Evolutionary conservation across 495 filamentous ascomycete species (phyloP).

Genomic region (Pyronema domesticum): DNA sequence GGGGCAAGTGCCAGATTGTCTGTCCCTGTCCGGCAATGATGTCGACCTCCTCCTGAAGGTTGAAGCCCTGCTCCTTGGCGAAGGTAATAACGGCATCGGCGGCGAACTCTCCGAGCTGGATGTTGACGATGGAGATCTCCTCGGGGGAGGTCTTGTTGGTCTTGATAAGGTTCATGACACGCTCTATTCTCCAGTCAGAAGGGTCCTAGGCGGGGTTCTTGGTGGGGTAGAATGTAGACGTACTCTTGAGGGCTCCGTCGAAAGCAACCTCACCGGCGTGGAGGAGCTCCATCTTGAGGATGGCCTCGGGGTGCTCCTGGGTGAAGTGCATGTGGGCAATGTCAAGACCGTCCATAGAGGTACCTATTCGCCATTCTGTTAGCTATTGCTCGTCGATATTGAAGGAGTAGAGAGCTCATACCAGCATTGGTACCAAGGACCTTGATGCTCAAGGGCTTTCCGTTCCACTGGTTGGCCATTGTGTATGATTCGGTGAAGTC

Average conservation of each 20-base stretch:
- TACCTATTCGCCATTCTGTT: conserved; percentile 13
- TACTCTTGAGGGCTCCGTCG: conserved; percentile 7
- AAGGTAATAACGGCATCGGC: conserved; percentile 27
- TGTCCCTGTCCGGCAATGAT: conserved; percentile 21
- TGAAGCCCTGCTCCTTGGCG: conserved; percentile 11
- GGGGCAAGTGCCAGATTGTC: conserved; percentile 21
- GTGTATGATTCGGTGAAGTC: no score
- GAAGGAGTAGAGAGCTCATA: neutral
- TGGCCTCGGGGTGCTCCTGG: conserved; percentile 27
- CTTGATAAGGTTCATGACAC: conserved; percentile 30
- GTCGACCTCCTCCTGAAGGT: conserved; percentile 15
- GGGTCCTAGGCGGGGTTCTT: neutral
- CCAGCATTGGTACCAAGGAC: conserved; percentile 11
- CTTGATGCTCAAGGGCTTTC: conserved; percentile 11
- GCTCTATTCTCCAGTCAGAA: conserved; percentile 25
- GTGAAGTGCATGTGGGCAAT: conserved; percentile 28
- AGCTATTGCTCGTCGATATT: neutral
- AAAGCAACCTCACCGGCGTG: conserved; percentile 5
- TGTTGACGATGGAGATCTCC: conserved; percentile 28
- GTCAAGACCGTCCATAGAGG: conserved; percentile 30
- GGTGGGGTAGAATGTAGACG: neutral
- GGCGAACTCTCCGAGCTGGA: conserved; percentile 29
- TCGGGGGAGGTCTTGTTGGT: conserved; percentile 29
- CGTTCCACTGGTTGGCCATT: conserved; percentile 1
- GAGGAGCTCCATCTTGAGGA: conserved; percentile 28